These are phyloP conservation scores for Ceratocystis cubensis DNA, from an alignment of 2,329 filamentous ascomycete species.

Conservation along the genomic window DNA sequence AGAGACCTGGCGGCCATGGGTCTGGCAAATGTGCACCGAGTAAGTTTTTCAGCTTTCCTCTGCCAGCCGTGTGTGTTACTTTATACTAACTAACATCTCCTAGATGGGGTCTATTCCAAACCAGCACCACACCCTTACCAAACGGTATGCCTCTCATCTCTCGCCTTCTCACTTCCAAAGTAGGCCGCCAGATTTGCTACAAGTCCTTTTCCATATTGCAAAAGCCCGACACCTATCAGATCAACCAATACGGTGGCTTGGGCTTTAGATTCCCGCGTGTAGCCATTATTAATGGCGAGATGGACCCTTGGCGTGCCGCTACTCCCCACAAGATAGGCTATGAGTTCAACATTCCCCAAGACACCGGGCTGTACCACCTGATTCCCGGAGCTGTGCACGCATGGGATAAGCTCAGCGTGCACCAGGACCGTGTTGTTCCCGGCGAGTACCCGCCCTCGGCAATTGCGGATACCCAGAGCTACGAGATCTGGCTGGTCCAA, in stretches of 20 bases:
- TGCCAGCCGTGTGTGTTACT: not conserved
- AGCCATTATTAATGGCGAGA: slow-evolving; percentile 63
- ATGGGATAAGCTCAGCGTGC: slow-evolving; percentile 64
- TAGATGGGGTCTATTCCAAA: slow-evolving; percentile 68
- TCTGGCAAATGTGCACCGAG: slow-evolving; percentile 45
- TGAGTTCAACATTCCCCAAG: slow-evolving; percentile 44
- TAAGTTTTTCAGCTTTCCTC: slow-evolving; percentile 25
- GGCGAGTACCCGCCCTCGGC: slow-evolving; percentile 44
- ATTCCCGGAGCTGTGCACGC: slow-evolving; percentile 68
- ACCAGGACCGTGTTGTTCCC: slow-evolving; percentile 45
- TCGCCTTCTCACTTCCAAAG: slow-evolving; percentile 53
- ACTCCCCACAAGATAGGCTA: slow-evolving; percentile 56
- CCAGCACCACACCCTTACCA: slow-evolving; percentile 54
- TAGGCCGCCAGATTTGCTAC: slow-evolving; percentile 48
- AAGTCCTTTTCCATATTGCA: slow-evolving; percentile 56
- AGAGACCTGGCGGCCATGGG: slow-evolving; percentile 30
- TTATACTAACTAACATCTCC: slow-evolving; percentile 19
- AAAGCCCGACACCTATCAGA: slow-evolving; percentile 47
- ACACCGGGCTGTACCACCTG: slow-evolving; percentile 57
- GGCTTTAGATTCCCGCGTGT: slow-evolving; percentile 61
- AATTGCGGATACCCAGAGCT: slow-evolving; percentile 45
- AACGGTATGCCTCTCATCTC: slow-evolving; percentile 58
- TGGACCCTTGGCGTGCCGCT: slow-evolving; percentile 68
- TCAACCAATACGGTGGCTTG: slow-evolving; percentile 69
- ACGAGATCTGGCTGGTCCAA: slow-evolving; percentile 49